Percentiles rank a stretch among this genome's conserved stretches.
Conservation (phyloP, 2,329 filamentous ascomycete species). For the Fusarium citri region DNA sequence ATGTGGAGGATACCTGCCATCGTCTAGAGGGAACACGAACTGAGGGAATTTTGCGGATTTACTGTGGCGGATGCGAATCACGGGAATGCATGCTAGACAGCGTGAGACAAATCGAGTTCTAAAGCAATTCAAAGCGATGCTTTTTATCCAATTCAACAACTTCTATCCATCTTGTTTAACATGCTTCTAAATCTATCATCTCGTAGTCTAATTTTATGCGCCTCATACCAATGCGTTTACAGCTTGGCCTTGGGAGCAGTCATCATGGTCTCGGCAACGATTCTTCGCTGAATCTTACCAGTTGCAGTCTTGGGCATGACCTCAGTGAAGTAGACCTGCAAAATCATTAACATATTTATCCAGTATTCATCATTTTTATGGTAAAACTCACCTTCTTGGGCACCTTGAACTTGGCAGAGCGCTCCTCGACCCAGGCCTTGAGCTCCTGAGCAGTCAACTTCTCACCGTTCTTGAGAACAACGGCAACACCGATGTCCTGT, state of each 20-base stretch:
- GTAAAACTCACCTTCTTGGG: conserved; percentile 76
- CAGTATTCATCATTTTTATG: background rate
- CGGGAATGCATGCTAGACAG: conserved; percentile 10
- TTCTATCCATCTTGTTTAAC: conserved; percentile 10
- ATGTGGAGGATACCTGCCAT: conserved; percentile 20
- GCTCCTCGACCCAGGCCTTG: conserved; percentile 74
- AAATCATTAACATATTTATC: background rate
- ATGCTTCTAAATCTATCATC: conserved; percentile 6
- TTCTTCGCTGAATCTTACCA: conserved; percentile 86
- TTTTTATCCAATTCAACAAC: conserved; percentile 9
- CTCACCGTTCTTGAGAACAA: conserved; percentile 77
- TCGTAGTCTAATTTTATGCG: conserved; percentile 2
- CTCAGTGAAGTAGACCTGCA: conserved; percentile 81
- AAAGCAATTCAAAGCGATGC: conserved; percentile 21
- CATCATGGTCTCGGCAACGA: conserved; percentile 87
- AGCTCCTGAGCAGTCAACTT: conserved; percentile 69
- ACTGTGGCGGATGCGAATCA: background rate
- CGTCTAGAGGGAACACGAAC: background rate
- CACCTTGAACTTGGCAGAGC: conserved; percentile 85
- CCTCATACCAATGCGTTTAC: conserved; percentile 49
- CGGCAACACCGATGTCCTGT: conserved; percentile 81
- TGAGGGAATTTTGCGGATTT: background rate
- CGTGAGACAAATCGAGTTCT: conserved; percentile 8
- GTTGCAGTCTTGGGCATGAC: conserved; percentile 93
- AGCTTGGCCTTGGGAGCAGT: conserved; percentile 69